Conservation (phyloP, 306 rosid species). For the Inga leiocalycina region DNA sequence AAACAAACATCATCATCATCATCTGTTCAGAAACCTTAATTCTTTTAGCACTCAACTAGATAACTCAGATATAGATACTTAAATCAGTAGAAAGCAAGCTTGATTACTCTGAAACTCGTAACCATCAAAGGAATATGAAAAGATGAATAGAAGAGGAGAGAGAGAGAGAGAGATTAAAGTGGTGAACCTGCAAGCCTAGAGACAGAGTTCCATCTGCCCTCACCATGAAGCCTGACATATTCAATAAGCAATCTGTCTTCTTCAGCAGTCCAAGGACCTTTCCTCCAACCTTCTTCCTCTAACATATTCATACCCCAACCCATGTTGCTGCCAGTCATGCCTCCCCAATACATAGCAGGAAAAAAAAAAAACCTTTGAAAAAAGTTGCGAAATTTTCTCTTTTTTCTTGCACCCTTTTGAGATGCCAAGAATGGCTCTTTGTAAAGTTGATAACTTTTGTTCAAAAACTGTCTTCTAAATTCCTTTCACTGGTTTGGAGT, state of each 20-base stretch:
- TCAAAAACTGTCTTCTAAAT: conserved; percentile 29
- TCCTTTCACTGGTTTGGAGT: conserved; percentile 40
- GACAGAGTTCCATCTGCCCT: conserved; percentile 99
- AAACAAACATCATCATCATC: conserved; percentile 12
- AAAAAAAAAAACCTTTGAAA: neutral
- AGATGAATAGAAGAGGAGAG: conserved; percentile 6
- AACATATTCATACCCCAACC: conserved; percentile 62
- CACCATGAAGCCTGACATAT: conserved; percentile 86
- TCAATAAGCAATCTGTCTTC: conserved; percentile 85
- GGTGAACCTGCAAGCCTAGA: conserved; percentile 78
- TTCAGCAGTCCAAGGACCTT: conserved; percentile 98
- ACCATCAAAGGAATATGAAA: neutral
- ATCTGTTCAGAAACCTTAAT: neutral
- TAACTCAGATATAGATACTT: neutral
- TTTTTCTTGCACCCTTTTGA: neutral
- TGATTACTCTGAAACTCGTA: neutral
- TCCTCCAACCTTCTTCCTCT: conserved; percentile 87
- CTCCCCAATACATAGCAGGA: conserved; percentile 55
- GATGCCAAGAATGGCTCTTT: conserved; percentile 3
- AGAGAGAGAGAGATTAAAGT: neutral
- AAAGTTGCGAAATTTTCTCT: neutral
- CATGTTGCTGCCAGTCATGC: conserved; percentile 61
- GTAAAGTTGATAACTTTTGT: conserved; percentile 7
- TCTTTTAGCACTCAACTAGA: neutral
- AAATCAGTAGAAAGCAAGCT: neutral